A percentile compares a stretch with the other conserved stretches of the same genome.
phyloP scores from a whole-genome alignment of 2,329 filamentous ascomycete genomes.

The Fusarium sp. region DNA sequence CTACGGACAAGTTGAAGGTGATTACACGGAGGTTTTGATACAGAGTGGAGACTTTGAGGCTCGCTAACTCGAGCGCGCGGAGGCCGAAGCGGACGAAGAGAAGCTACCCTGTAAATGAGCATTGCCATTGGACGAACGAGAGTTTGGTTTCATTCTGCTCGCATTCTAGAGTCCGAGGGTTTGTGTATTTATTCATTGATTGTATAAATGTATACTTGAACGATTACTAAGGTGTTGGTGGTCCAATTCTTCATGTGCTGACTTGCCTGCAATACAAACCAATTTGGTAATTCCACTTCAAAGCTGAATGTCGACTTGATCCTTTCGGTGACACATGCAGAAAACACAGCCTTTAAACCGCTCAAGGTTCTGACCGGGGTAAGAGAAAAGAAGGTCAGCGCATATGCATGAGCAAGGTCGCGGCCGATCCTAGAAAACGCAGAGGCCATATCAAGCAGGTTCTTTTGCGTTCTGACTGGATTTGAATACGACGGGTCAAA shows the following conservation, averaged over 20 bases:
- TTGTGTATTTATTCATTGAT: background rate
- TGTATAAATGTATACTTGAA: background rate
- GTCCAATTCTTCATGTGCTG: background rate
- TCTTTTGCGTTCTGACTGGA: background rate
- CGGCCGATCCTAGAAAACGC: background rate
- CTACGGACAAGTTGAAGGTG: background rate
- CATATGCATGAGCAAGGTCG: background rate
- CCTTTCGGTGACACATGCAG: background rate
- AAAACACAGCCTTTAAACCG: background rate
- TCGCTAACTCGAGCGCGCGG: constrained; percentile 21
- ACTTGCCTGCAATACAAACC: background rate
- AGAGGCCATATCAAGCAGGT: background rate
- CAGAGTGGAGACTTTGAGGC: background rate
- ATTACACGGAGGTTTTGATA: background rate
- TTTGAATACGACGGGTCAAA: background rate
- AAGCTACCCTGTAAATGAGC: background rate
- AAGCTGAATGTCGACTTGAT: background rate
- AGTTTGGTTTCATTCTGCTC: background rate
- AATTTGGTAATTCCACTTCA: background rate
- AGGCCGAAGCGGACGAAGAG: constrained; percentile 37
- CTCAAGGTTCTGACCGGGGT: background rate
- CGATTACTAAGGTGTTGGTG: background rate
- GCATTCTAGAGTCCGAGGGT: background rate
- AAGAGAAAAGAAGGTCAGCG: background rate
- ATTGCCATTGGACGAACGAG: background rate